Conservation (phyloP, 768 basidiomycete genomes). For the Termitomyces heimii region DNA sequence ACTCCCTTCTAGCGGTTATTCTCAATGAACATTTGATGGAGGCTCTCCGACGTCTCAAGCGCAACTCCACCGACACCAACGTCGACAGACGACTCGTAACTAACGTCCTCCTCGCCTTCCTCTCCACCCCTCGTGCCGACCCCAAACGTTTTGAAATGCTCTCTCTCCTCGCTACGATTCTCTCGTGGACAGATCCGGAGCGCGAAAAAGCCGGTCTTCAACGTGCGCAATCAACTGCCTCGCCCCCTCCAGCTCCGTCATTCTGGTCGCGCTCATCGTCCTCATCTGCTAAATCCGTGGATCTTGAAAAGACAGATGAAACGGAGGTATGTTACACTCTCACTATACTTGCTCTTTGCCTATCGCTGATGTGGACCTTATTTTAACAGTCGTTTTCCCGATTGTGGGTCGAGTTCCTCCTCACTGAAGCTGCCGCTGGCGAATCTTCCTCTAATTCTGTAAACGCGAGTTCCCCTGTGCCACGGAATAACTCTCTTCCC, state of each 20-base stretch:
- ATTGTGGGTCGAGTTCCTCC: slow-evolving; percentile 95
- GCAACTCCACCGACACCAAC: slow-evolving; percentile 81
- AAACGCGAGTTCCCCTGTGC: not conserved
- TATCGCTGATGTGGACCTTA: not conserved
- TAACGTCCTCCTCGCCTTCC: slow-evolving; percentile 87
- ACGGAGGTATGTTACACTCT: slow-evolving; percentile 56
- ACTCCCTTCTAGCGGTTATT: slow-evolving; percentile 68
- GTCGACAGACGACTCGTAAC: slow-evolving; percentile 93
- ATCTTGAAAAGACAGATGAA: slow-evolving; percentile 76
- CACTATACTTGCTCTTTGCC: not conserved
- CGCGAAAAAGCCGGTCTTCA: slow-evolving; percentile 88
- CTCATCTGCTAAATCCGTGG: slow-evolving; percentile 36
- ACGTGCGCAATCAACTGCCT: slow-evolving; percentile 30
- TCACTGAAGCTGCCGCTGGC: slow-evolving; percentile 75
- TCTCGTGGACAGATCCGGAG: slow-evolving; percentile 91
- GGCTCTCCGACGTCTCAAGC: slow-evolving; percentile 89
- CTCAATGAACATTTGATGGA: slow-evolving; percentile 98
- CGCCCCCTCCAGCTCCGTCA: slow-evolving; percentile 15
- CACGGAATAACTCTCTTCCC: slow-evolving; percentile 9
- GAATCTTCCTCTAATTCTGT: slow-evolving; percentile 21
- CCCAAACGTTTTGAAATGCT: slow-evolving; percentile 97
- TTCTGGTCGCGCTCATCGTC: slow-evolving; percentile 15
- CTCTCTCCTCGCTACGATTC: slow-evolving; percentile 76
- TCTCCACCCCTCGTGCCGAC: slow-evolving; percentile 87
- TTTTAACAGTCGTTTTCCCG: slow-evolving; percentile 85